These are phyloP conservation scores for Curvularia verruculosa DNA, from an alignment of 2,329 filamentous ascomycete species.

Conservation along the genomic window DNA sequence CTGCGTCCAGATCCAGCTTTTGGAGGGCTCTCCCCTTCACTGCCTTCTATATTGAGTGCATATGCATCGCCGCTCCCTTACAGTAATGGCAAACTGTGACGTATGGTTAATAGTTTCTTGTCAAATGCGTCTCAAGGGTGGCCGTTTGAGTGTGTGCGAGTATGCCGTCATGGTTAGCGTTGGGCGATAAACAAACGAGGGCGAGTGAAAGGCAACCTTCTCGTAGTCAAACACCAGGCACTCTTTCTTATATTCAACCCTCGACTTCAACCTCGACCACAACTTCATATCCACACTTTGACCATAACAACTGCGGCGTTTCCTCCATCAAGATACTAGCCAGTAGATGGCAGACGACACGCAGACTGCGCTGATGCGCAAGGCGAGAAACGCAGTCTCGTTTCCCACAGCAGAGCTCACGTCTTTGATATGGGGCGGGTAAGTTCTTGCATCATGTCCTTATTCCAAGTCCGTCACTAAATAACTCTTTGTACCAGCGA, in stretches of 20 bases:
- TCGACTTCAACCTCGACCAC: neutral
- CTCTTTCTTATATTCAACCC: neutral
- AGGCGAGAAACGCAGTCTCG: conserved; percentile 14
- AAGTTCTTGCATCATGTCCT: neutral
- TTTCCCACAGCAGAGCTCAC: conserved; percentile 16
- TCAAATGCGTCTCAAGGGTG: neutral
- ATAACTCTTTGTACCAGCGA: conserved; percentile 5
- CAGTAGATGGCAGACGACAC: conserved; percentile 5
- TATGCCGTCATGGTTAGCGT: too few species aligned
- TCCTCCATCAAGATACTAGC: neutral
- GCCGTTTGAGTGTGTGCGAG: neutral
- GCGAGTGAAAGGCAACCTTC: neutral
- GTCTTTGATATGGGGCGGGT: conserved; percentile 7
- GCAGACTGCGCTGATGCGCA: conserved; percentile 16
- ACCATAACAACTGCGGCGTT: neutral
- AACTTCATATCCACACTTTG: neutral
- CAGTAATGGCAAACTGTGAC: neutral
- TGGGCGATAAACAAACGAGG: too few species aligned
- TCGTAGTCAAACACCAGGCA: neutral
- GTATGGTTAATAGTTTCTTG: neutral
- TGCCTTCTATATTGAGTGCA: neutral
- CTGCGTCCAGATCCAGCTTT: neutral
- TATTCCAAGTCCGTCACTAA: neutral
- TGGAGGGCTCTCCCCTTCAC: neutral
- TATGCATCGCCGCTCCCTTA: neutral